A percentile compares a stretch with the other conserved stretches of the same genome.
These are phyloP conservation scores for Monosporozyma aerobia DNA, from an alignment of 805 yeast genomes.

Conservation along the genomic window DNA sequence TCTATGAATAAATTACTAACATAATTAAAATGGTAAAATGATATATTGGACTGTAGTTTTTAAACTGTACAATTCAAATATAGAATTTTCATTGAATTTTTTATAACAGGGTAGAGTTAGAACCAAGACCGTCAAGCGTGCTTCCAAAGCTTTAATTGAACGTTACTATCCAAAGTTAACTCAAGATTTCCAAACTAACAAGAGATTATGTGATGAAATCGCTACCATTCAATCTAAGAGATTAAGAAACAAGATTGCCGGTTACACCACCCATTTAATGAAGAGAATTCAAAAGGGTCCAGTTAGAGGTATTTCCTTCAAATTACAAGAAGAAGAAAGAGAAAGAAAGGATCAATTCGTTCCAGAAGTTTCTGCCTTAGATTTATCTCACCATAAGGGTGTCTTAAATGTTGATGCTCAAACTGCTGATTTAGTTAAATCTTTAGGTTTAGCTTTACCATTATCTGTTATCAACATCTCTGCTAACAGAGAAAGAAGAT, in stretches of 20 bases:
- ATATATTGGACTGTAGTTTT: too few relatives aligned
- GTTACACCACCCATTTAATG: slow-evolving; percentile 99
- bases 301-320: slow-evolving; percentile 99
- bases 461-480: slow-evolving; percentile 78
- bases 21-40: too few relatives aligned
- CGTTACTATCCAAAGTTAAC: slow-evolving; percentile 99
- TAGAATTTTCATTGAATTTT: not conserved
- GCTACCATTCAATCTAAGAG: slow-evolving; percentile 99
- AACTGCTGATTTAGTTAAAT: slow-evolving; percentile 89
- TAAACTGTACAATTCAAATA: not conserved
- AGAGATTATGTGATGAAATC: slow-evolving; percentile 96
- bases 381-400: slow-evolving; percentile 91
- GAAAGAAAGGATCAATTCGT: slow-evolving; percentile 99
- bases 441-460: slow-evolving; percentile 87
- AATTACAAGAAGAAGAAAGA: slow-evolving; percentile 99
- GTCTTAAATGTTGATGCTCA: slow-evolving; percentile 95
- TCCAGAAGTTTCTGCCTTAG: slow-evolving; percentile 99
- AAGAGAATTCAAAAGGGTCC: slow-evolving; percentile 99
- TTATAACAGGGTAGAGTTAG: slow-evolving; percentile 93
- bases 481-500: slow-evolving; percentile 87
- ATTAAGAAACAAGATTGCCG: slow-evolving; percentile 99
- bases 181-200: slow-evolving; percentile 99
- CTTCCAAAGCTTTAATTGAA: slow-evolving; percentile 98
- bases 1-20: too few relatives aligned
- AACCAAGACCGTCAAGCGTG: slow-evolving; percentile 99